These are phyloP conservation scores for Mucor lusitanicus DNA, from an alignment of 371 early-diverging fungal genomes.

Conservation along the genomic window DNA sequence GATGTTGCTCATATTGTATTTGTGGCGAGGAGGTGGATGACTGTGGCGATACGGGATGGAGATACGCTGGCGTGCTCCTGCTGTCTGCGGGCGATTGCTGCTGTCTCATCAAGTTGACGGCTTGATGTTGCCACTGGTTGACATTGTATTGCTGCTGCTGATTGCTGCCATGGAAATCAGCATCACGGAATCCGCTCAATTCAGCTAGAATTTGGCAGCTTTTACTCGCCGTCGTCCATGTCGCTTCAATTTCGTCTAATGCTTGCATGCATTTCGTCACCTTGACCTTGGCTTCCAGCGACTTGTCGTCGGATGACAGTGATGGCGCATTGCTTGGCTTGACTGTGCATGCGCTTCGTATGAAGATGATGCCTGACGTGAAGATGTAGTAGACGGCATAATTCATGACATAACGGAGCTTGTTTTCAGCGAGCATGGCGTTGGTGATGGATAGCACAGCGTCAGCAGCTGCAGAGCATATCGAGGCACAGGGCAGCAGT, in stretches of 20 bases:
- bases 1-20: neutral
- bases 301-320: neutral
- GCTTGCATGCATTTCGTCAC: slow-evolving; percentile 39
- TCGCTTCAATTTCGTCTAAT: slow-evolving; percentile 36
- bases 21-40: slow-evolving; percentile 3
- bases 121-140: neutral
- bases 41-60: neutral
- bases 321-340: slow-evolving; percentile 1
- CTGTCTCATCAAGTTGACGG: neutral
- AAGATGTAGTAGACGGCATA: slow-evolving; percentile 44
- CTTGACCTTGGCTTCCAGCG: slow-evolving; percentile 34
- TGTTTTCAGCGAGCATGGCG: slow-evolving; percentile 32
- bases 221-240: slow-evolving; percentile 41
- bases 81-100: neutral
- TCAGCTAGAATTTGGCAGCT: slow-evolving; percentile 47
- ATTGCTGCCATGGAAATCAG: slow-evolving; percentile 4
- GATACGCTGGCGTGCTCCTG: neutral
- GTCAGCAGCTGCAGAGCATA: slow-evolving; percentile 52
- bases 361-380: slow-evolving; percentile 43
- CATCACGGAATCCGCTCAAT: slow-evolving; percentile 41
- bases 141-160: neutral
- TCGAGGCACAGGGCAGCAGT: slow-evolving; percentile 42
- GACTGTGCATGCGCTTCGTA: slow-evolving; percentile 22
- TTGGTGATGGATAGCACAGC: slow-evolving; percentile 47
- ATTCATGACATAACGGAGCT: slow-evolving; percentile 36